Conservation (phyloP, 2,329 filamentous ascomycete genomes). For the Arthrobotrys entomopaga region DNA sequence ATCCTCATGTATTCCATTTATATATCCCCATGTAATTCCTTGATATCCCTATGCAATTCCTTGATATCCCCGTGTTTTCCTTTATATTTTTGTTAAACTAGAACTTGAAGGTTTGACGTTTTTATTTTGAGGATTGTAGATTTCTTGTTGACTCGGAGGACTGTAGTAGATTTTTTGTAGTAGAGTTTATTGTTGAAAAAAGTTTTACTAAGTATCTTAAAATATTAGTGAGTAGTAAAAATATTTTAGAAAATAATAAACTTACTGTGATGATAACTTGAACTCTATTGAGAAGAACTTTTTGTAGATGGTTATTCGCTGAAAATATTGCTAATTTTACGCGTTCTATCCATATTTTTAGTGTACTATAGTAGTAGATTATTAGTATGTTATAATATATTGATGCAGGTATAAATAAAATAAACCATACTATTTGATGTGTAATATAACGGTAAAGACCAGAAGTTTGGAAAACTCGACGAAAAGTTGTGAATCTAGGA, state of each 20-base stretch:
- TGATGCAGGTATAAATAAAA: background rate
- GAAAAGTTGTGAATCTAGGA: constrained; percentile 6
- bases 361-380: background rate
- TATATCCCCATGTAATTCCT: constrained; percentile 5
- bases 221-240: constrained; percentile 14
- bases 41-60: constrained; percentile 3
- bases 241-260: constrained; percentile 12
- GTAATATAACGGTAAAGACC: background rate
- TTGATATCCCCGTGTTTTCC: background rate
- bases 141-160: too few species aligned
- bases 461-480: constrained; percentile 14
- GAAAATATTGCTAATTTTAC: background rate
- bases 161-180: too few species aligned
- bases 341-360: background rate
- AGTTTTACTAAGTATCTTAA: constrained; percentile 4
- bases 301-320: background rate
- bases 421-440: constrained; percentile 21
- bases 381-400: background rate
- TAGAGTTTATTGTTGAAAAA: constrained; percentile 2
- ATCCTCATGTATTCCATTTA: too few species aligned
- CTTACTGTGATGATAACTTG: constrained; percentile 10
- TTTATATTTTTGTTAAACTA: too few species aligned
- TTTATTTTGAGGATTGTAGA: background rate
- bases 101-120: constrained; percentile 1
- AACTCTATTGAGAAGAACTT: constrained; percentile 3